phyloP scores from a whole-genome alignment of 2,329 filamentous ascomycete species.

The Xylariaceae sp. region DNA sequence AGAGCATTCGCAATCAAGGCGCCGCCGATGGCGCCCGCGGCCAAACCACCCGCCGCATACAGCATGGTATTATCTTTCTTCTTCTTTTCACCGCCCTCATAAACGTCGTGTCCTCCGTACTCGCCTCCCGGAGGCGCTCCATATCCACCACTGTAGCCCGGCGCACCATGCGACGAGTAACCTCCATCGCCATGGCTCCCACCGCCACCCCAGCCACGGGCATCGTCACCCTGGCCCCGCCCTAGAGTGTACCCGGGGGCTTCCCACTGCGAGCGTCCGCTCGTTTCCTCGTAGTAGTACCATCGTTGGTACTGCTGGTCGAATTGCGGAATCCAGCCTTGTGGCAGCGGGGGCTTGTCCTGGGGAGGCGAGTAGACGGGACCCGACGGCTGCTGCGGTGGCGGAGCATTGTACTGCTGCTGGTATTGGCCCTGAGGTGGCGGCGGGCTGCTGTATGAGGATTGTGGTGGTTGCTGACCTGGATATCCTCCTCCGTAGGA shows the following conservation, averaged over 20 bases:
- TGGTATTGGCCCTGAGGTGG: slow-evolving; percentile 19
- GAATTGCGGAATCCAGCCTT: slow-evolving; percentile 61
- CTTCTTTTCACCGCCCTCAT: slow-evolving; percentile 28
- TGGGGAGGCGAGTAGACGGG: slow-evolving; percentile 31
- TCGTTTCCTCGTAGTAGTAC: slow-evolving; percentile 60
- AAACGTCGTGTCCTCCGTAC: slow-evolving; percentile 10
- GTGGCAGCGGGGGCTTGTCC: slow-evolving; percentile 47
- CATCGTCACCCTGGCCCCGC: slow-evolving; percentile 11
- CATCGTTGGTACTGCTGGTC: slow-evolving; percentile 58
- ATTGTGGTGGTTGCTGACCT: slow-evolving; percentile 5
- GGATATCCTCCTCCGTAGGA: slow-evolving; percentile 10
- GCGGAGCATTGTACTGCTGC: slow-evolving; percentile 11
- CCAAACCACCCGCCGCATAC: slow-evolving; percentile 54
- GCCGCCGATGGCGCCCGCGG: slow-evolving; percentile 52
- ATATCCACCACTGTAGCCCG: slow-evolving; percentile 11
- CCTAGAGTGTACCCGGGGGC: slow-evolving; percentile 38
- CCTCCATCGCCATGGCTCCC: slow-evolving; percentile 16
- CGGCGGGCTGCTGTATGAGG: slow-evolving; percentile 10
- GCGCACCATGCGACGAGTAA: slow-evolving; percentile 11
- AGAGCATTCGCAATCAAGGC: slow-evolving; percentile 53
- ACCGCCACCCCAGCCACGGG: slow-evolving; percentile 6
- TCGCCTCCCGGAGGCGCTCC: slow-evolving; percentile 8
- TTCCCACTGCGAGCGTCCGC: slow-evolving; percentile 62
- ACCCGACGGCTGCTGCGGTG: slow-evolving; percentile 10
- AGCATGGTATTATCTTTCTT: slow-evolving; percentile 48